Base-by-base conservation (phyloP, 2,329 filamentous ascomycete species). In the Hortaea sp. region DNA sequence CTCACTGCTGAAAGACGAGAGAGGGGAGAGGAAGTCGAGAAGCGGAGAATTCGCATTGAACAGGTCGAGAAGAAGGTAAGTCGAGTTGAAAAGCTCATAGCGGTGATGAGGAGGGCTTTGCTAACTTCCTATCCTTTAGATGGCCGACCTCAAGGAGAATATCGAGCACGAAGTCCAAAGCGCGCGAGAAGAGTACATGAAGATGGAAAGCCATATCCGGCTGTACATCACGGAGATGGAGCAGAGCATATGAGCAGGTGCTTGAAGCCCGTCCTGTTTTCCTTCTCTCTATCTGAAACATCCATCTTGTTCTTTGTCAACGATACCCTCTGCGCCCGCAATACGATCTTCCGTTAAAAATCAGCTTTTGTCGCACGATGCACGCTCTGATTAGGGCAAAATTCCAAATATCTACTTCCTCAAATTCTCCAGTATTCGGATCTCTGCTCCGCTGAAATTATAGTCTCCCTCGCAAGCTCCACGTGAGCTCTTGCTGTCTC, bases 161-260 rank as follows among this genome's bases (percentile, higher is more conserved):
- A 95, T 98, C 52, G 90, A 97, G 63, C 89, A 84, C 51, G 92
- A 98, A 67, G 84, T 97, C 6, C 86, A 92, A 62, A 80, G 79
- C 46, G 88, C 92, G 1, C 81, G 94, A 58, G 89, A 94, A 55
- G 88, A 97, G 71, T 98, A 95, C 67, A 77, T 94, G 63, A 95
- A 95, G 79, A 84, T 98, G 80, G 90, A 97, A 66, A 84, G 88
- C 34, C 92, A 98, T 63, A 94, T 98, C 66, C 90, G 89, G 68
- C 74, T 97, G 52, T 98, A 98, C 72, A 94, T 98, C 62, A 94
- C 86, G 4, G 92, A 98, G 74, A 95, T 98, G 89, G 92, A 97
- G 69, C 89, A 95, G 68, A 84, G 82, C 47, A 79, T 92, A 56
- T 63, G 55, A 59, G 48, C 11, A 9, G 32, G 32, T 35, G 7